Evolutionary conservation across 1,284 basidiomycete species (phyloP).

Genomic region (Moesziomyces parantarcticus): DNA sequence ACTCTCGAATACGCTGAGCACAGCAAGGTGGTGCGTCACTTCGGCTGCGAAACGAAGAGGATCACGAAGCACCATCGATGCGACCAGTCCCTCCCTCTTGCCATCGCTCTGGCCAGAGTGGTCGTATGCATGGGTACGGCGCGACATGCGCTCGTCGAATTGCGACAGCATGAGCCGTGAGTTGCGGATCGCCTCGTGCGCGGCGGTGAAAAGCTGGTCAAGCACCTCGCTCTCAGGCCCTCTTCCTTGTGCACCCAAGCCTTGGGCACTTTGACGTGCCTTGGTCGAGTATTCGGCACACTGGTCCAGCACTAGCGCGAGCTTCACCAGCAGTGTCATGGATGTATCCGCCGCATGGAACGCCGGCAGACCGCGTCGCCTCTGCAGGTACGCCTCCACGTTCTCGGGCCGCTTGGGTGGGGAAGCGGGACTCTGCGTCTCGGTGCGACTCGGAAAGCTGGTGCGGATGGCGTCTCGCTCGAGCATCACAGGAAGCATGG

Average conservation of each 20-base stretch:
- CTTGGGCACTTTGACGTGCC: background rate
- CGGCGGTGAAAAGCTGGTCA: constrained; percentile 8
- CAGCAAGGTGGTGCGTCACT: constrained; percentile 26
- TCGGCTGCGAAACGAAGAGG: constrained; percentile 26
- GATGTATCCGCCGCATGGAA: constrained; percentile 13
- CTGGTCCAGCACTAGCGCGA: constrained; percentile 24
- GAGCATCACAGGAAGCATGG: constrained; percentile 10
- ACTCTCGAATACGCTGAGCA: constrained; percentile 26
- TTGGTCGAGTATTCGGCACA: constrained; percentile 19
- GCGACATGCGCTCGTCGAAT: constrained; percentile 15
- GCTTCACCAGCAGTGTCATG: constrained; percentile 27
- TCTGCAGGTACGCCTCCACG: constrained; percentile 8
- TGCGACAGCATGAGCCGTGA: constrained; percentile 34
- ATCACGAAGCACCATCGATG: constrained; percentile 20
- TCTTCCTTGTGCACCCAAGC: background rate
- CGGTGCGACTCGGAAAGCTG: constrained; percentile 13
- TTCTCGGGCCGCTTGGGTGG: constrained; percentile 4
- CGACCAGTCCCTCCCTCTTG: constrained; percentile 7
- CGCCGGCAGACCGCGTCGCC: constrained; percentile 15
- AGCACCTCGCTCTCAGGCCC: background rate
- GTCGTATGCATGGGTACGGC: constrained; percentile 3
- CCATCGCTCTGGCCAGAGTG: background rate
- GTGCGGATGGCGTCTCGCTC: constrained; percentile 22
- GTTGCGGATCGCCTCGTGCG: constrained; percentile 26
- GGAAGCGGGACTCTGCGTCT: background rate